Percentiles rank a stretch among this genome's conserved stretches.
These are phyloP conservation scores for Trypanosoma congolense DNA, from an alignment of 208 protist genomes.

Conservation along the genomic window DNA sequence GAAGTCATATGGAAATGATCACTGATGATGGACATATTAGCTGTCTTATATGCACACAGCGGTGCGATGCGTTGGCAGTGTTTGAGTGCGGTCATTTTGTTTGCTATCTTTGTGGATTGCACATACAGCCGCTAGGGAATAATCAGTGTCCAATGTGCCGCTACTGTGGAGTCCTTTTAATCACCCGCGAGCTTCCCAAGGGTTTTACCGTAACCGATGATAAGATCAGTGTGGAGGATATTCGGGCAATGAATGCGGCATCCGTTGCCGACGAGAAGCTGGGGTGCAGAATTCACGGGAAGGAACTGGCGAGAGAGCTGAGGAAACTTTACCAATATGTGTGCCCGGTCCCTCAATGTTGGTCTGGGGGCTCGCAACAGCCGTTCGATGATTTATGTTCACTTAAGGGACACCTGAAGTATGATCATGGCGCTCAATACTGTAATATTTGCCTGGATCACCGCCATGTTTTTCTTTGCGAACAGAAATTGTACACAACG, in stretches of 20 bases:
- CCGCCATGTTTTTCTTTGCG: conserved; percentile 74
- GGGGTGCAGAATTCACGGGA: conserved; percentile 52
- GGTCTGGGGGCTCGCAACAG: conserved; percentile 58
- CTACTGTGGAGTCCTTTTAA: conserved; percentile 27
- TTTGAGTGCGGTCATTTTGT: conserved; percentile 78
- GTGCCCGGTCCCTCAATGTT: conserved; percentile 70
- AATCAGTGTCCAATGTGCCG: conserved; percentile 76
- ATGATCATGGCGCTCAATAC: conserved; percentile 64
- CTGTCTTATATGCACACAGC: conserved; percentile 77
- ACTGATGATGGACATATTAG: conserved; percentile 33
- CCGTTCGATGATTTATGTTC: conserved; percentile 55
- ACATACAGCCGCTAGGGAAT: conserved; percentile 57
- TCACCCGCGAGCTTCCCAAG: conserved; percentile 41
- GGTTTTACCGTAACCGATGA: conserved; percentile 32
- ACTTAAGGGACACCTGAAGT: conserved; percentile 65
- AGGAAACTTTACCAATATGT: conserved; percentile 65
- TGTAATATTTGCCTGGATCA: conserved; percentile 73
- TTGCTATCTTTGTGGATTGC: conserved; percentile 82
- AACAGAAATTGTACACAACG: conserved; percentile 68
- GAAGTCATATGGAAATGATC: background rate
- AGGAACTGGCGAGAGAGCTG: conserved; percentile 45
- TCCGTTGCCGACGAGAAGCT: conserved; percentile 36
- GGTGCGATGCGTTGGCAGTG: conserved; percentile 60
- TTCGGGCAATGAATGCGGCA: conserved; percentile 27
- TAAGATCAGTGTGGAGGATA: conserved; percentile 50